Base-by-base conservation (phyloP, 1,284 basidiomycete genomes). In the Psilocybe mexicana region DNA sequence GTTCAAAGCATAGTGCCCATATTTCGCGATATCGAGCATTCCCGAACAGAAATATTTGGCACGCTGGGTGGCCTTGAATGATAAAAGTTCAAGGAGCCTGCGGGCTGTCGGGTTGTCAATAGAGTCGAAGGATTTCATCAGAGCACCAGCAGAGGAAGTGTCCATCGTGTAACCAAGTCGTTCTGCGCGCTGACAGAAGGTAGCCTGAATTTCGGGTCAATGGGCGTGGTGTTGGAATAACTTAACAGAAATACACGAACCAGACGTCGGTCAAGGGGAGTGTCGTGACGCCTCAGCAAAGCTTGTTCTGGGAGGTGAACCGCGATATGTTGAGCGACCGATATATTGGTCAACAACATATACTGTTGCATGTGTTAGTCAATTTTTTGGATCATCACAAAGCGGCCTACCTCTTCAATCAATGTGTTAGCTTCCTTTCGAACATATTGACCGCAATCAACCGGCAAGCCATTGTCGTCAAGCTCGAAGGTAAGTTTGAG, bases 41-140 rank as follows among this genome's bases (percentile, higher is more conserved):
- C 97, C 97, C 26, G 96, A 87, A 72, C 96, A 99, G 86, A 98
- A 99, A 77, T 99, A 98, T 72, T 96, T 96, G 62, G 97, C 93
- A 53, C 88, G 86, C 60, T 90, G 89, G 67, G 96, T 97, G 18
- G 94, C 87, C 74, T 97, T 98, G 70, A 86, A 89, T 33, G 89
- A 86, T 43, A 98, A 79, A 23, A 96, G 71, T 70, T 95, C 87
- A 23, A 98, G 78, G 28, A 94, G 81, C 51, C 83, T 77, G 57
- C 87, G 86, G 60, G 89, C 90, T 56, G 83, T 84, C 11, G 87
- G 83, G 65, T 96, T 87, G 48, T 82, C 70, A 59, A 99, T 82
- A 24, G 80, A 76, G 38, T 89, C 76, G 66, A 98, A 86, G 5
- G 93, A 95, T 60, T 80, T 84, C 87, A 96, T 94, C 35, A 99